A percentile compares a stretch with the other conserved stretches of the same genome.
These are phyloP conservation scores for Wallacemonas sp. DNA, from an alignment of 208 protist species.

Conservation along the genomic window DNA sequence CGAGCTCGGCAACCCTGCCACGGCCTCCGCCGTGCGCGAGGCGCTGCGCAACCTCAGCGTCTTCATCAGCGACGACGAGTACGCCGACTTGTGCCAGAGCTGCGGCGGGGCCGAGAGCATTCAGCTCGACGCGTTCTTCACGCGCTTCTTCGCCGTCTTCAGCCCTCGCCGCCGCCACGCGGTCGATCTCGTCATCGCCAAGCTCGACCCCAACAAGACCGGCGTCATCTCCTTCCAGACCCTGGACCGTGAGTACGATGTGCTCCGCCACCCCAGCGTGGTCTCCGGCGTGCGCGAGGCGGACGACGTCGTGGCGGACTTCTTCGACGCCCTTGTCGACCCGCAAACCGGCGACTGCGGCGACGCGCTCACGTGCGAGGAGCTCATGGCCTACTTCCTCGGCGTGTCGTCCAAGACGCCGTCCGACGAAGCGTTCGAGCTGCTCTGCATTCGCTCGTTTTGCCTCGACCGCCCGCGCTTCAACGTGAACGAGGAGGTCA, in stretches of 20 bases:
- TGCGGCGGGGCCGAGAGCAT: slow-evolving; percentile 24
- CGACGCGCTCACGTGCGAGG: slow-evolving; percentile 49
- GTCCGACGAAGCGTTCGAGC: slow-evolving; percentile 78
- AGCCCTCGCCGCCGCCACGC: slow-evolving; percentile 64
- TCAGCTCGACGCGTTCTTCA: slow-evolving; percentile 36
- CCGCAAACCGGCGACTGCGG: slow-evolving; percentile 18
- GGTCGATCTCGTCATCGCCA: slow-evolving; percentile 57
- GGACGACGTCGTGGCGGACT: slow-evolving; percentile 50
- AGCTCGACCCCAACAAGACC: slow-evolving; percentile 51
- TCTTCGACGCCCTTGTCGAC: slow-evolving; percentile 54
- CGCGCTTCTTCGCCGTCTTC: slow-evolving; percentile 42
- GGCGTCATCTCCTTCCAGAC: slow-evolving; percentile 45
- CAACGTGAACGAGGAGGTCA: slow-evolving; percentile 32
- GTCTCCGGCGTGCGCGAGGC: slow-evolving; percentile 38
- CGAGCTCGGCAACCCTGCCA: slow-evolving; percentile 22
- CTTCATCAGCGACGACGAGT: slow-evolving; percentile 69
- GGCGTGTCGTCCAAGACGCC: slow-evolving; percentile 56
- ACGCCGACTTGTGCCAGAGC: slow-evolving; percentile 31
- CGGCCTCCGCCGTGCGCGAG: slow-evolving; percentile 50
- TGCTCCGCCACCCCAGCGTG: slow-evolving; percentile 73
- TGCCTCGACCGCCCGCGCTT: slow-evolving; percentile 75
- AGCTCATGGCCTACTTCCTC: slow-evolving; percentile 68
- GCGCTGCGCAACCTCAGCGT: slow-evolving; percentile 61
- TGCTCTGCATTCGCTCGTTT: slow-evolving; percentile 82
- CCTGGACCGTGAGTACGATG: slow-evolving; percentile 65